Percentiles rank a stretch among this genome's conserved stretches.
phyloP scores from a whole-genome alignment of 768 basidiomycete genomes.

The Lepiota subincarnata region DNA sequence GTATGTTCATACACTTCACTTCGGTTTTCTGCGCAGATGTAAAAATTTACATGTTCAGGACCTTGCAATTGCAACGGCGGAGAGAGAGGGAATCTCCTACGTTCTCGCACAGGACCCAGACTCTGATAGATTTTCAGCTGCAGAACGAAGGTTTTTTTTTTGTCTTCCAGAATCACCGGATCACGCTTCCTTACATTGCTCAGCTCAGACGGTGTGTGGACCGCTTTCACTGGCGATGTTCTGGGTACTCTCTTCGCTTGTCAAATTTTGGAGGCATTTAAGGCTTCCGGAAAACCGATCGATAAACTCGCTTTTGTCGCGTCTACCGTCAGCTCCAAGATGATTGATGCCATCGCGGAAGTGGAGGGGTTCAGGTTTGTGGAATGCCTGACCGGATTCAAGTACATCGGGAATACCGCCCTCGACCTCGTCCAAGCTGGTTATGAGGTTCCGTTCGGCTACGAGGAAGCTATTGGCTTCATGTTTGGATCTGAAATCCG shows the following conservation, averaged over 20 bases:
- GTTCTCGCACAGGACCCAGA: slow-evolving; percentile 91
- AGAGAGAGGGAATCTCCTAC: slow-evolving; percentile 47
- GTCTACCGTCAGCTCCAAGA: slow-evolving; percentile 88
- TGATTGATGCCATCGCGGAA: slow-evolving; percentile 75
- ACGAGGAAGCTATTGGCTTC: slow-evolving; percentile 91
- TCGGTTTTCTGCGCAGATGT: neutral
- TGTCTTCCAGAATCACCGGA: neutral
- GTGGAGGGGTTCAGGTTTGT: slow-evolving; percentile 78
- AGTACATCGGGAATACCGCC: slow-evolving; percentile 85
- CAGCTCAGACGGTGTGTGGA: slow-evolving; percentile 56
- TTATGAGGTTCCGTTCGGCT: slow-evolving; percentile 74
- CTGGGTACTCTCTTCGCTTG: slow-evolving; percentile 54
- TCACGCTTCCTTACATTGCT: slow-evolving; percentile 2
- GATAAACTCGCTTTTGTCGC: slow-evolving; percentile 80
- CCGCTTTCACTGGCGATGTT: slow-evolving; percentile 80
- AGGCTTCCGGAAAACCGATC: slow-evolving; percentile 36
- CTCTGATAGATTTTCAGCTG: slow-evolving; percentile 77
- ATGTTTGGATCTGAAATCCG: slow-evolving; percentile 79
- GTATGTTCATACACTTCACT: slow-evolving; percentile 13
- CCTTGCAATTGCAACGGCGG: slow-evolving; percentile 63
- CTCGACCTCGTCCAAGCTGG: slow-evolving; percentile 60
- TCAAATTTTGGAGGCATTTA: slow-evolving; percentile 38
- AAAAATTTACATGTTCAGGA: slow-evolving; percentile 41
- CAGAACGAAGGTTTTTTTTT: slow-evolving; percentile 53
- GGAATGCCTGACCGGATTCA: slow-evolving; percentile 89